Evolutionary conservation across 345 rosid genomes (phyloP).

Genomic region (Durio zibethinus): DNA sequence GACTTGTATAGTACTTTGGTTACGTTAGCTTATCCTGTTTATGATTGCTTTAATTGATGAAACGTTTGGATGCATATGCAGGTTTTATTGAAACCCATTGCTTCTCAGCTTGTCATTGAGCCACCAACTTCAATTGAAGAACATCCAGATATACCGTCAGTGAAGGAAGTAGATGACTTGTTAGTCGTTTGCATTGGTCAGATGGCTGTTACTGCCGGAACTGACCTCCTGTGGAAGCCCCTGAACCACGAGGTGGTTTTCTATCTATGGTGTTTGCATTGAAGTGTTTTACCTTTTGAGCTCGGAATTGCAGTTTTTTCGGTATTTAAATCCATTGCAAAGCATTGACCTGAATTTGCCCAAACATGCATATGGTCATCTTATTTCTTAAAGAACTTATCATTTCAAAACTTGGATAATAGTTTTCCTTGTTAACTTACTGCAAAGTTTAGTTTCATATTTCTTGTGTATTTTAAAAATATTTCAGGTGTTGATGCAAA

Average conservation of each 20-base stretch:
- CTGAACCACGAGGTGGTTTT: constrained; percentile 81
- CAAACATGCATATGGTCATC: not conserved
- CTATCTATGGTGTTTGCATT: not conserved
- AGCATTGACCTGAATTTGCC: not conserved
- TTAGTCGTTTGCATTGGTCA: constrained; percentile 80
- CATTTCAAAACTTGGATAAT: not conserved
- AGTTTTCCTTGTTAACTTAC: not conserved
- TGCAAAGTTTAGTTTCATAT: not conserved
- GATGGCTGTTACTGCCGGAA: constrained; percentile 87
- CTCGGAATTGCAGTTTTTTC: not conserved
- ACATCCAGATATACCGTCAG: constrained; percentile 56
- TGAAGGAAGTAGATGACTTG: constrained; percentile 67
- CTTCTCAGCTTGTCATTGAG: constrained; percentile 64
- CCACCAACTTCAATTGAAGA: constrained; percentile 59
- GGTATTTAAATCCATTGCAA: not conserved
- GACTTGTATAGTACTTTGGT: not conserved
- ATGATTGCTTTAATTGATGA: constrained; percentile 11
- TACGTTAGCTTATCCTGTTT: not conserved
- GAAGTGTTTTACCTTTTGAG: not conserved
- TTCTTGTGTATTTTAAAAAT: not conserved
- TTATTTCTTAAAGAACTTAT: not conserved
- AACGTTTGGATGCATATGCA: constrained; percentile 29
- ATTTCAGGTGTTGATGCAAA: constrained; percentile 79
- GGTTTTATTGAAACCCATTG: constrained; percentile 79
- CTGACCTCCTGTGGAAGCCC: constrained; percentile 90